A percentile compares a stretch with the other conserved stretches of the same genome.
Evolutionary conservation across 495 filamentous ascomycete genomes (phyloP).

Genomic region (Tuber indicum): DNA sequence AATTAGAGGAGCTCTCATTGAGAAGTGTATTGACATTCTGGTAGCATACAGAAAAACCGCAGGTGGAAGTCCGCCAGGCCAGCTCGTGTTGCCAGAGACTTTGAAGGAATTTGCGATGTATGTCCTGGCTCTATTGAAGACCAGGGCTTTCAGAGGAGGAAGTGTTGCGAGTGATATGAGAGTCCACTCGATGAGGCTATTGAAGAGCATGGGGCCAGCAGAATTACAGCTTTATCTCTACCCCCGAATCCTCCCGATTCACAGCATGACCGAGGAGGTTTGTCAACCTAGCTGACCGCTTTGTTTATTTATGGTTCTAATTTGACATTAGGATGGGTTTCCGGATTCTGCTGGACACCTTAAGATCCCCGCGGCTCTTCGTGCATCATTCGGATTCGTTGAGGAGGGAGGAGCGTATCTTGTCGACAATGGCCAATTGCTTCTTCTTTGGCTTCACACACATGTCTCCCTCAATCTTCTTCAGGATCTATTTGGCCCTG

Average conservation of each 20-base stretch:
- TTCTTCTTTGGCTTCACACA: constrained; percentile 85
- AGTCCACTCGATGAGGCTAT: constrained; percentile 82
- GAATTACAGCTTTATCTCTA: constrained; percentile 93
- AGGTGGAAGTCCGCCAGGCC: constrained; percentile 77
- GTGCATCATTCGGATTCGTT: constrained; percentile 83
- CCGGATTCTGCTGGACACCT: constrained; percentile 77
- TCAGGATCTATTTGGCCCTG: constrained; percentile 81
- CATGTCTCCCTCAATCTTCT: constrained; percentile 71
- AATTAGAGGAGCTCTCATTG: constrained; percentile 71
- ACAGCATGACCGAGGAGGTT: constrained; percentile 72
- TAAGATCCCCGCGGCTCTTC: constrained; percentile 64
- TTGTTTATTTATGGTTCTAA: constrained; percentile 55
- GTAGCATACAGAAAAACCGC: constrained; percentile 89
- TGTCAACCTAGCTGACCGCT: constrained; percentile 43
- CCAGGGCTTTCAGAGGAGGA: constrained; percentile 85
- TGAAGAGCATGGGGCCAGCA: constrained; percentile 74
- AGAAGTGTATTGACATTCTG: constrained; percentile 92
- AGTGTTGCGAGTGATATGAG: constrained; percentile 86
- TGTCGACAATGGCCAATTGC: constrained; percentile 91
- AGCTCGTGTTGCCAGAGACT: constrained; percentile 90
- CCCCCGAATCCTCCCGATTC: constrained; percentile 82
- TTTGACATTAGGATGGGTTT: constrained; percentile 62
- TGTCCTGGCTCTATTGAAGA: constrained; percentile 87
- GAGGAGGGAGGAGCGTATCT: constrained; percentile 96
- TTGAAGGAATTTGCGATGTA: constrained; percentile 98